Evolutionary conservation across 805 yeast genomes (phyloP).

Genomic region (Cyberlindnera euphorbiiphila): DNA sequence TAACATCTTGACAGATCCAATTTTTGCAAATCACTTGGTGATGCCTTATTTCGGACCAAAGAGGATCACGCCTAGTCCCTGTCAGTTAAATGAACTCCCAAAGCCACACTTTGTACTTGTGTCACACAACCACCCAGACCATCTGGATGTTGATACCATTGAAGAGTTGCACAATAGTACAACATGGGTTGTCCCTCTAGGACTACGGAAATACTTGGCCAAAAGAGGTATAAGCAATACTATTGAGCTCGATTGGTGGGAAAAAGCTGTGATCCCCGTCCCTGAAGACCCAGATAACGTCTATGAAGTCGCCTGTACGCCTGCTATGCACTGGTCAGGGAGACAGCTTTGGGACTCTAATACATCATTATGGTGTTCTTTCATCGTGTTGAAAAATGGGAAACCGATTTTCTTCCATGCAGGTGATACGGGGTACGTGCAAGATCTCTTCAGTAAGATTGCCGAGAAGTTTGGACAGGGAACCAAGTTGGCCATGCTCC

Average conservation of each 20-base stretch:
- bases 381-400: constrained; percentile 60
- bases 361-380: constrained; percentile 85
- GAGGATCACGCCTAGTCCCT: constrained; percentile 76
- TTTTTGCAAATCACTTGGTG: constrained; percentile 64
- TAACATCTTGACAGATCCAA: constrained; percentile 83
- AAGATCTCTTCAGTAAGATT: constrained; percentile 66
- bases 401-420: constrained; percentile 81
- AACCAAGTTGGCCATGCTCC: constrained; percentile 65
- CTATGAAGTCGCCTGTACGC: constrained; percentile 82
- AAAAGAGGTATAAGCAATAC: constrained; percentile 56
- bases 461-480: constrained; percentile 57
- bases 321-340: constrained; percentile 98
- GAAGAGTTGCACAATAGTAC: constrained; percentile 50
- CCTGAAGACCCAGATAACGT: constrained; percentile 36
- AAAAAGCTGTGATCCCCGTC: constrained; percentile 41
- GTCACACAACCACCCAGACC: constrained; percentile 95
- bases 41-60: constrained; percentile 71
- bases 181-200: constrained; percentile 85
- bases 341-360: constrained; percentile 77
- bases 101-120: constrained; percentile 71
- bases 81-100: constrained; percentile 58
- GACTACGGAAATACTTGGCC: constrained; percentile 58
- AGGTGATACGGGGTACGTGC: constrained; percentile 91
- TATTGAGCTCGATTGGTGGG: constrained; percentile 94
- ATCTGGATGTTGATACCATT: constrained; percentile 66